A percentile compares a stretch with the other conserved stretches of the same genome.
These are phyloP conservation scores for Yamadazyma membranifaciens DNA, from an alignment of 1,139 yeast genomes.

Conservation along the genomic window DNA sequence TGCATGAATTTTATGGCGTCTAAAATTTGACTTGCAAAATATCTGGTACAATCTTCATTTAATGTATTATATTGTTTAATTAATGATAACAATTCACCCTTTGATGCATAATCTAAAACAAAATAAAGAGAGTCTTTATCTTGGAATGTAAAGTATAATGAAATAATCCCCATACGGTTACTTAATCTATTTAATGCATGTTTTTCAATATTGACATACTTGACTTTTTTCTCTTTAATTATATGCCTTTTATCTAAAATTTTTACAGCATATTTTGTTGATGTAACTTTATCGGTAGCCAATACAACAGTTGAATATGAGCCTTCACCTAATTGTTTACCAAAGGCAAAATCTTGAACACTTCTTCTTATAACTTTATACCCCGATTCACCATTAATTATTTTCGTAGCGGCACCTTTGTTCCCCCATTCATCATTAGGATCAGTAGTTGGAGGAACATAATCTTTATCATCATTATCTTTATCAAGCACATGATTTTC, in stretches of 20 bases:
- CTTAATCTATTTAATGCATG: slow-evolving; percentile 85
- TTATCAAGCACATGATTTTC: slow-evolving; percentile 3
- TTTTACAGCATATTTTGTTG: slow-evolving; percentile 82
- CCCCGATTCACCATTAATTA: slow-evolving; percentile 20
- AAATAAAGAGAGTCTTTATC: slow-evolving; percentile 86
- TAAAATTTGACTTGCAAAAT: slow-evolving; percentile 62
- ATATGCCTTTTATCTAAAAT: slow-evolving; percentile 91
- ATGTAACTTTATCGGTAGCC: slow-evolving; percentile 76
- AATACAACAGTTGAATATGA: slow-evolving; percentile 92
- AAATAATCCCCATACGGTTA: slow-evolving; percentile 70
- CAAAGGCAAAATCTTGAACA: slow-evolving; percentile 84
- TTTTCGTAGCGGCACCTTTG: slow-evolving; percentile 38
- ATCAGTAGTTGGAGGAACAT: slow-evolving; percentile 8
- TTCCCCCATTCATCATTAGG: slow-evolving; percentile 30
- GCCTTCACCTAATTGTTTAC: slow-evolving; percentile 90
- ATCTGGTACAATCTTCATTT: slow-evolving; percentile 74
- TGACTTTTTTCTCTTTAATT: slow-evolving; percentile 90
- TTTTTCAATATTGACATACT: slow-evolving; percentile 94
- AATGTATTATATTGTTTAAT: slow-evolving; percentile 77
- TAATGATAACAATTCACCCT: slow-evolving; percentile 83
- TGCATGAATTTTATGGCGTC: slow-evolving; percentile 72
- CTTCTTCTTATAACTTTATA: slow-evolving; percentile 48
- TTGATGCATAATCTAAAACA: slow-evolving; percentile 89
- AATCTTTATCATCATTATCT: slow-evolving; percentile 1
- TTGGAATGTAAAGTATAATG: slow-evolving; percentile 89